Evolutionary conservation across 805 yeast genomes (phyloP), one percentile per base, ranked within the genome.

Genomic region (Candida insectorum): DNA sequence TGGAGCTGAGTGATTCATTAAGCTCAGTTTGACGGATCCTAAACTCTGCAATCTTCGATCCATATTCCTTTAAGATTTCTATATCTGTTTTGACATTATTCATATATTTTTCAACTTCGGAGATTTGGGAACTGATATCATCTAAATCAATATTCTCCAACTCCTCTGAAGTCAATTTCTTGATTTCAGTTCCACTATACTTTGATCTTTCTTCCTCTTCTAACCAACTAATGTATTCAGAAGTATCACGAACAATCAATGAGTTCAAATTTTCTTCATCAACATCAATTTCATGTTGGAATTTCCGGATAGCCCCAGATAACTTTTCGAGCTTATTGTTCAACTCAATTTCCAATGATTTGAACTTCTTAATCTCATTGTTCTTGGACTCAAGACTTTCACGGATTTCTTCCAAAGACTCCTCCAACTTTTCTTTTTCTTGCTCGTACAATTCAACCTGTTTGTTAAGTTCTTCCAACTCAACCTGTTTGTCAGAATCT

Each of bases 31-130:
- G 75, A 36, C 96, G 71, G 3, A 69, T 60, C 20, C 68, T 71
- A 49, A 70, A 87, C 46, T 88, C 96, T 1, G 54, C 52, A 30
- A 73, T 71, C 38, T 94, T 75, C 24, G 62, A 55, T 0, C 84
- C 83, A 54, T 88, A 93, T 43, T 88, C 95, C 37, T 75, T 76
- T 29, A 91, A 63, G 3, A 85, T 75, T 36, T 83, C 89, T 37
- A 82, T 67, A 52, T 91, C 91, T 4, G 80, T 80, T 36, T 69
- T 71, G 6, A 79, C 73, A 11, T 68, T 67, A 4, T 71, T 72
- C 48, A 85, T 62, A 40, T 71, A 72, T 3, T 62, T 65, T 43
- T 83, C 81, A 12, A 86, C 52, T 21, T 60, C 65, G 4, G 49
- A 73, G 26, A 85, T 72, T 29, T 77, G 79, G 0, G 51, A 52